A percentile compares a stretch with the other conserved stretches of the same genome.
These are phyloP conservation scores for Plenodomus tracheiphilus DNA, from an alignment of 2,329 filamentous ascomycete genomes.

Conservation along the genomic window DNA sequence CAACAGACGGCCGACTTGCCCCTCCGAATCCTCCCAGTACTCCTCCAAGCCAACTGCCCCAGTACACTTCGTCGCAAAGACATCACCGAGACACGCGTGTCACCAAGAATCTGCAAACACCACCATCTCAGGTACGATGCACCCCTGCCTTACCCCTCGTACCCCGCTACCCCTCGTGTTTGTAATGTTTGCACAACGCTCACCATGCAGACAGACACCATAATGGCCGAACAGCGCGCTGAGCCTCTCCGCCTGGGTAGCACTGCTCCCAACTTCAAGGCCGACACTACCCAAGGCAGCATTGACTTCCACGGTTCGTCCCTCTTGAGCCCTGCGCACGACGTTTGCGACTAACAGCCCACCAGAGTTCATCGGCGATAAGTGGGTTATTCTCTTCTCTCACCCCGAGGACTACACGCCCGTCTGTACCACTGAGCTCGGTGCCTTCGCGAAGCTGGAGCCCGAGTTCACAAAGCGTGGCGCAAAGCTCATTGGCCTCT, in stretches of 20 bases:
- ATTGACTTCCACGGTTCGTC: constrained; percentile 65
- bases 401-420: constrained; percentile 67
- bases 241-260: constrained; percentile 65
- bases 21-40: constrained; percentile 11
- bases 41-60: background rate
- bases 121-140: constrained; percentile 11
- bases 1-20: constrained; percentile 18
- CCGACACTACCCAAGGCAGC: constrained; percentile 66
- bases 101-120: background rate
- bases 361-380: constrained; percentile 66
- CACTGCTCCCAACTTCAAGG: constrained; percentile 70
- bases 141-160: constrained; percentile 11
- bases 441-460: constrained; percentile 66
- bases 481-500: constrained; percentile 64
- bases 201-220: constrained; percentile 18
- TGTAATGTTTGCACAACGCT: constrained; percentile 27
- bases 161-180: constrained; percentile 39
- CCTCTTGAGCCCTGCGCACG: background rate
- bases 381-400: constrained; percentile 72
- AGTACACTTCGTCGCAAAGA: background rate
- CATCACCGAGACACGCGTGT: background rate
- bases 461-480: constrained; percentile 65
- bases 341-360: background rate
- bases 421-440: constrained; percentile 66
- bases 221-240: constrained; percentile 35